Base-by-base conservation (phyloP, 164 flowering plant genomes). In the Annona squamosa region DNA sequence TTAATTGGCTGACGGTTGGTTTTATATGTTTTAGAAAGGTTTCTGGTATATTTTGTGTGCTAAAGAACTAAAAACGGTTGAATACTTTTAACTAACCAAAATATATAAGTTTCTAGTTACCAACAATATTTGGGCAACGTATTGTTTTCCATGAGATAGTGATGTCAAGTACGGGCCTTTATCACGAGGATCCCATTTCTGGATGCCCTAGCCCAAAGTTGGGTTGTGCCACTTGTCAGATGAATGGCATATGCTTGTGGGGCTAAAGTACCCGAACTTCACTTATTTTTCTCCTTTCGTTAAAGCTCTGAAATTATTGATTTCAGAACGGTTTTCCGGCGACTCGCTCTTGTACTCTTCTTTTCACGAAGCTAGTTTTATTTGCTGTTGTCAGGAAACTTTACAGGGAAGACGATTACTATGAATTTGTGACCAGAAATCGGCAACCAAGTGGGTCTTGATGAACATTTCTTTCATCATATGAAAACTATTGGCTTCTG, bases 391-490 rank as follows among this genome's bases (percentile, higher is more conserved):
- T 69, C 78, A 78, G 81, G 78, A n/a, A 69, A 63, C 47, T 68
- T 69, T 78, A 75, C 46, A 78, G 62, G 26, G 78, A 48, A 52
- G 72, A 75, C 12, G 72, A 42, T n/a, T 72, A 78, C 52, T 72
- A 68, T 43, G 56, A 64, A 37, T 65, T 43, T 48, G 71, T 78
- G 3, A 65, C 57, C 52, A 63, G 71, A 65, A 73, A 68, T 42
- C 65, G 74, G n/a, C 16, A 1, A 63, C 19, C 26, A 7, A 65
- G 37, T 70, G 61, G 59, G 70, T 10, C 41, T 70, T 52, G 26
- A 64, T 64, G 66, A 73, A 48, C 26, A 18, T 17, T 48, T 13
- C 42, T 18, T 26, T 5, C 52, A 18, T 74, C 59, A 26, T 9
- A 12, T 13, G 68, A 63, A 63, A 73, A 46, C 43, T 44, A 12